These are phyloP conservation scores for Didymella exigua DNA, from an alignment of 2,329 filamentous ascomycete genomes.

Conservation along the genomic window DNA sequence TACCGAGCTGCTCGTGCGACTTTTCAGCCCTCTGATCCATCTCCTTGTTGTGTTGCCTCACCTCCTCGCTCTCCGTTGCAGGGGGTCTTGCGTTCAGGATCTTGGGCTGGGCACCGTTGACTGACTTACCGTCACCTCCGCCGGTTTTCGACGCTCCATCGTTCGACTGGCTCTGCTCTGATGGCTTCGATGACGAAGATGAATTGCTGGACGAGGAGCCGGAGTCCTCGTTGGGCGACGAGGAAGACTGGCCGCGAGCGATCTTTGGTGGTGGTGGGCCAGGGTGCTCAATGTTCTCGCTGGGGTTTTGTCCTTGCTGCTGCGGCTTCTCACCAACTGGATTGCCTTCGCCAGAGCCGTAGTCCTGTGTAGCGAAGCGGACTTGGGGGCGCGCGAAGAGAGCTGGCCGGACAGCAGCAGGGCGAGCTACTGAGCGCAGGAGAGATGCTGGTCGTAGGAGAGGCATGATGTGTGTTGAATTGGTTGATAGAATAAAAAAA, in stretches of 20 bases:
- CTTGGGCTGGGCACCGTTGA: conserved; percentile 51
- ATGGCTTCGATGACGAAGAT: conserved; percentile 10
- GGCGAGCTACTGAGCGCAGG: conserved; percentile 36
- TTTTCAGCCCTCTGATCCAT: conserved; percentile 51
- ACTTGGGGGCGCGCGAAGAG: conserved; percentile 37
- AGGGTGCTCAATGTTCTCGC: conserved; percentile 52
- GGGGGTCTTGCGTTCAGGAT: conserved; percentile 49
- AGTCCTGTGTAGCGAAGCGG: conserved; percentile 49
- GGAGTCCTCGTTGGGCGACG: conserved; percentile 37
- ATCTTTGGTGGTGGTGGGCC: conserved; percentile 52
- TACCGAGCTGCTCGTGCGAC: conserved; percentile 47
- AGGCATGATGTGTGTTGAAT: conserved; percentile 33
- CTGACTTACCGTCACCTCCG: conserved; percentile 24
- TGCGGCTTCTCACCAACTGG: conserved; percentile 53
- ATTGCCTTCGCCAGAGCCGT: conserved; percentile 51
- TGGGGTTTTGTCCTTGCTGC: conserved; percentile 48
- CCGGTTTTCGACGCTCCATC: conserved; percentile 18
- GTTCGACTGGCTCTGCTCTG: conserved; percentile 17
- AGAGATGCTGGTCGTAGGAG: conserved; percentile 38
- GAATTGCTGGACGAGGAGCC: conserved; percentile 17
- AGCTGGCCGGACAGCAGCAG: conserved; percentile 29
- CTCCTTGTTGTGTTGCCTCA: conserved; percentile 53
- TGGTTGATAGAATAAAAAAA: background rate
- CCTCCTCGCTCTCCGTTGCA: conserved; percentile 43
- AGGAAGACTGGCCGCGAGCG: conserved; percentile 42